Base-by-base conservation (phyloP, 495 filamentous ascomycete genomes). In the Annulohypoxylon stygium region DNA sequence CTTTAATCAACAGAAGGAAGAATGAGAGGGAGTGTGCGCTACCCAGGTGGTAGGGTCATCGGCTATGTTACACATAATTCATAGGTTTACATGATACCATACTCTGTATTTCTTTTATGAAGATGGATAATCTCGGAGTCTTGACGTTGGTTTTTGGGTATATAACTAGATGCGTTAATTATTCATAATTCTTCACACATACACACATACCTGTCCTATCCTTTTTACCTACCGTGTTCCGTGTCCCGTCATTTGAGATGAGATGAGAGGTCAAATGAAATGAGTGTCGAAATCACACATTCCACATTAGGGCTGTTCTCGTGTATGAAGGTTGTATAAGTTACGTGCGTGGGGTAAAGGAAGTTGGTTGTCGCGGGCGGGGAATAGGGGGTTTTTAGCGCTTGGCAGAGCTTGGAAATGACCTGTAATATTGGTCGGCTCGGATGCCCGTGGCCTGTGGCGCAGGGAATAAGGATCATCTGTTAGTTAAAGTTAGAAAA, bases 391-490 rank as follows among this genome's bases (percentile, higher is more conserved):
- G 30, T 57, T 39, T 50, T 39, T 48, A 57, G 48, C 23, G 25
- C 61, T 65, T 71, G 69, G 57, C 69, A 61, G 30, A 47, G 4
- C n/a, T 20, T 47, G 43, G 43, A 47, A 66, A 57, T 71, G 69
- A 67, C 63, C 57, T 66, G 69, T 57, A 61, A 65, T 41, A 51
- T 50, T 16, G 47, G 37, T 18, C 12, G 36, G 47, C n/a, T 54
- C 50, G 30, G 53, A 23, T 16, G 39, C 48, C 45, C 65, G 59
- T 72, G 60, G 70, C 65, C 64, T 61, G 70, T 73, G 65, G 65
- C 70, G 65, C 65, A 68, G 65, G 70, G 65, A 60, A 73, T 69
- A 39, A 61, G 12, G 65, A 73, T 73, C 70, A 68, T 60, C 70
- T 36, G 39, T 55, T 50, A 20, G 65, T 41, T 54, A 47, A n/a